Evolutionary conservation across 2,329 filamentous ascomycete genomes (phyloP), one percentile per base, ranked within the genome.

Genomic region (Zymoseptoria brevis): DNA sequence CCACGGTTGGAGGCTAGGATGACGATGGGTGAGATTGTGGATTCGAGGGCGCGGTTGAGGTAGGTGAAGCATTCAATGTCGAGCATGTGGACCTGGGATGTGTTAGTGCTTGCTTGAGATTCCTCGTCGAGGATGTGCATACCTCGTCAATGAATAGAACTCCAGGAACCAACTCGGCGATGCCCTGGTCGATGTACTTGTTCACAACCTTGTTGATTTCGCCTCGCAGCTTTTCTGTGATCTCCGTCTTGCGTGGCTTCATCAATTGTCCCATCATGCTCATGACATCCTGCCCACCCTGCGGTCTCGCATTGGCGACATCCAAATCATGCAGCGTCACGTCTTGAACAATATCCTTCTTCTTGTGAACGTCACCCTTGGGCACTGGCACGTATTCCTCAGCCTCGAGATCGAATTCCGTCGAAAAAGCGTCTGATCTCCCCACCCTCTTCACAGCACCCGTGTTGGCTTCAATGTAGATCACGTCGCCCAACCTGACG

Each of bases 251-350:
- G 80, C 95, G 95, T 62, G 94, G 94, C 83, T 97, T 97, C 91
- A 97, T 96, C 71, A 99, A 79, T 77, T 99, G 94, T 69, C 94
- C 94, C 93, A 99, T 97, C 94, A 99, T 97, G 79, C 92, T 96
- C 92, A 99, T 97, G 66, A 99, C 96, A 75, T 99, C 94, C 80
- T 99, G 94, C 51, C 94, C 94, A 56, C 94, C 94, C 79, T 97
- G 91, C 4, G 94, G 94, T 69, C 93, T 82, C 13, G 94, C 89
- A 71, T 99, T 99, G 65, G 94, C 94, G 63, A 97, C 88, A 72
- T 99, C 94, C 58, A 99, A 81, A 72, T 99, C 94, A 75, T 99
- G 94, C 64, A 99, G 82, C 52, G 94, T 96, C 63, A 99, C 94
- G 71, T 99, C 94, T 75, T 99, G 94, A 41, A 99, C 94, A 68